A percentile compares a stretch with the other conserved stretches of the same genome.
Evolutionary conservation across 208 protist species (phyloP).

Genomic region (Acanthamoeba healyi): DNA sequence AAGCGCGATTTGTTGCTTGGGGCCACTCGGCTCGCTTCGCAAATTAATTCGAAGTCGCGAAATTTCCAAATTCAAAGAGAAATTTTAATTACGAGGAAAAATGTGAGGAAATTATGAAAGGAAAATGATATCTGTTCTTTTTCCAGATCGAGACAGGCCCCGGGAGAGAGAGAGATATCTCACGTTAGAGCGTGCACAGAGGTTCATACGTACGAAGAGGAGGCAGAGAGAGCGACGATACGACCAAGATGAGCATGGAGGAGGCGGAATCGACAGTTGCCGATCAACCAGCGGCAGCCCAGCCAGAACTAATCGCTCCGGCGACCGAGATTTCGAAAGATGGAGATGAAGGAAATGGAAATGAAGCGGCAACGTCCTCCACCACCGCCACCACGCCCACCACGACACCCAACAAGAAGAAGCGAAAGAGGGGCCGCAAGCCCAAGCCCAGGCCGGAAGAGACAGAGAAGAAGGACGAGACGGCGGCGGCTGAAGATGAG

Average conservation of each 20-base stretch:
- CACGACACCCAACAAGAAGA: neutral
- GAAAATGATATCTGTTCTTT: neutral
- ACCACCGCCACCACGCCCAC: neutral
- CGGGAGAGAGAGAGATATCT: neutral
- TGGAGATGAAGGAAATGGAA: neutral
- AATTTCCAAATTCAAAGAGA: no score
- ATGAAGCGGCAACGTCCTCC: neutral
- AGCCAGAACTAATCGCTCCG: neutral
- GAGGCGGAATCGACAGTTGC: neutral
- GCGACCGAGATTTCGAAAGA: no score
- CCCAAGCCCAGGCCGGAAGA: neutral
- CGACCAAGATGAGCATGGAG: neutral
- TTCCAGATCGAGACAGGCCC: neutral
- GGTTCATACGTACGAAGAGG: neutral
- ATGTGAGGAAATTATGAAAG: no score
- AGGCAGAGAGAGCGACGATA: neutral
- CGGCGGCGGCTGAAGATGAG: neutral
- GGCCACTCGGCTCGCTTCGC: no score
- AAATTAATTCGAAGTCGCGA: neutral
- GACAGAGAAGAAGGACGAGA: neutral
- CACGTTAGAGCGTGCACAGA: no score
- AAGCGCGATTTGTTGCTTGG: neutral
- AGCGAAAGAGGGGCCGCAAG: neutral
- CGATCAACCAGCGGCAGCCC: neutral
- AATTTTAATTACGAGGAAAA: no score